Base-by-base conservation (phyloP, 2,329 filamentous ascomycete species). In the Cordyceps cateniannulata region DNA sequence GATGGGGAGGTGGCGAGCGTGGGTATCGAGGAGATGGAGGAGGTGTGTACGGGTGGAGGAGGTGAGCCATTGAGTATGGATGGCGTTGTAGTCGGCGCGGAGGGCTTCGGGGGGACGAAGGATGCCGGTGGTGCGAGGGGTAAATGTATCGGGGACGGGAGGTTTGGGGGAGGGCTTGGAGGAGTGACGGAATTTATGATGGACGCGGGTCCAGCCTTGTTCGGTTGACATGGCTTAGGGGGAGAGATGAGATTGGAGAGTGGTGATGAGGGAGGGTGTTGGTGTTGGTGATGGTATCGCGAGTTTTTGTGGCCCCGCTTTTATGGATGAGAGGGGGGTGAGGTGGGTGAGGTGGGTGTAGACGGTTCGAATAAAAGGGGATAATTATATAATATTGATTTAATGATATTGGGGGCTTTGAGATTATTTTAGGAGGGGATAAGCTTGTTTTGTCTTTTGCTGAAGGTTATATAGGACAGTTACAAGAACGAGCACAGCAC, bases 41-140 rank as follows among this genome's bases (percentile, higher is more conserved):
- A 84, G 69, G 7, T 64, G 63, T 1, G 60, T 53, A 64, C 71
- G 74, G 24, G 65, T 66, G 0, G 65, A 35, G 1, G 68, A 69
- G 1, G 65, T 51, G 40, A 68, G 66, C 69, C 70, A 75, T n/a
- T 67, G 65, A 29, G 63, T 10, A 20, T 68, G 66, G 49, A 71
- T 59, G 5, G 56, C 62, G 45, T 59, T 62, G 62, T 74, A 72
- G 47, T 74, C 72, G 51, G 64, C 60, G 27, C 65, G 63, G 25
- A 76, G 68, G 10, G 71, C 71, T 10, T 64, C 50, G 6, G 67
- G 64, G 25, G 68, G 62, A 29, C 65, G 63, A 29, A 65, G 60
- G 0, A 54, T 6, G 52, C 64, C 60, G 2, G 57, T 52, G 42
- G 64, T 65, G 52, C 58, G 63, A 12, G 63, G 62, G 9, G n/a